phyloP scores from a whole-genome alignment of 2,329 filamentous ascomycete species.

The Westerdykella ornata region DNA sequence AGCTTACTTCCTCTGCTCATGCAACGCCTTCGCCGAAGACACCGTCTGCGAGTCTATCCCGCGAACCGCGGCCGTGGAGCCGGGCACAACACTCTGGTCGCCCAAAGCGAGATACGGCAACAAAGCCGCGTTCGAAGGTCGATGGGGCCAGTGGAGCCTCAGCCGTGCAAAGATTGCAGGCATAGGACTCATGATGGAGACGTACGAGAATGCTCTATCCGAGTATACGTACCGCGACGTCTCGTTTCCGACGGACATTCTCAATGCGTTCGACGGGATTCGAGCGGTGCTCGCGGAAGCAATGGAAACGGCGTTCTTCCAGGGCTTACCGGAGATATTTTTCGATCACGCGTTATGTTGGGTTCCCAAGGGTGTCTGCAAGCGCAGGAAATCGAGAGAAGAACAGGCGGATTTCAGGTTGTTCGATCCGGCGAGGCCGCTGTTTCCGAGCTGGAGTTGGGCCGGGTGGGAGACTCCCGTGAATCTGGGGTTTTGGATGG shows the following conservation, averaged over 20 bases:
- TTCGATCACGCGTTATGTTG: conserved; percentile 4
- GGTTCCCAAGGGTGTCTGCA: conserved; percentile 1
- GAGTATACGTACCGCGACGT: conserved; percentile 5
- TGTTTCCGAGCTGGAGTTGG: conserved; percentile 8
- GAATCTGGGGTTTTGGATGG: conserved; percentile 1
- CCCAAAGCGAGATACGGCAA: neutral
- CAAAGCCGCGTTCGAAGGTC: neutral
- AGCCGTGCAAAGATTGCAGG: conserved; percentile 2
- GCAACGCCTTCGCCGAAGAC: conserved; percentile 6
- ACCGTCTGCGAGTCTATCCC: neutral
- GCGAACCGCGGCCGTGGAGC: neutral
- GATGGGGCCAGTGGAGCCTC: conserved; percentile 1
- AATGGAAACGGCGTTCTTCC: conserved; percentile 4
- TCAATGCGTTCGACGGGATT: conserved; percentile 6
- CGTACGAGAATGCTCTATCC: conserved; percentile 1
- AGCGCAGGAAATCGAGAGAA: neutral
- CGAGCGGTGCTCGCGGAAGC: conserved; percentile 2
- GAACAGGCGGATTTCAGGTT: neutral
- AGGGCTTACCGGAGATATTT: conserved; percentile 5
- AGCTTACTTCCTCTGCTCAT: conserved; percentile 10
- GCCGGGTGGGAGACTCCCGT: conserved; percentile 4
- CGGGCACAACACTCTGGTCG: conserved; percentile 3
- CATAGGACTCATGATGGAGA: neutral
- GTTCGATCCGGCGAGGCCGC: neutral
- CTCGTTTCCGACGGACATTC: conserved; percentile 1